Percentiles rank a stretch among this genome's conserved stretches.
These are phyloP conservation scores for Ogataea methylovora DNA, from an alignment of 805 yeast species.

Conservation along the genomic window DNA sequence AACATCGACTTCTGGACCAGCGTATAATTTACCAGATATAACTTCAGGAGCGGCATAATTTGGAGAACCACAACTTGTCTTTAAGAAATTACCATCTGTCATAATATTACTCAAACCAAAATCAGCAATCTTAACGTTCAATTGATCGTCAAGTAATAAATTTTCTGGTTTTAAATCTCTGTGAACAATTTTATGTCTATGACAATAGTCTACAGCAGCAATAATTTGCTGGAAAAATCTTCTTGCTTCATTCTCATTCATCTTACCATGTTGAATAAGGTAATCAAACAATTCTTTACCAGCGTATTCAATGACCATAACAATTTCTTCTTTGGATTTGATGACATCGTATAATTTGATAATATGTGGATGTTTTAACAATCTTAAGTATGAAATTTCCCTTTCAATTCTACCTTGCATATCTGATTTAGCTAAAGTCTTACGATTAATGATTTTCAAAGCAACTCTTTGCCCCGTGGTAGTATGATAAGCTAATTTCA, in stretches of 20 bases:
- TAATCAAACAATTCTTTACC: conserved; percentile 95
- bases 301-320: conserved; percentile 96
- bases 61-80: conserved; percentile 94
- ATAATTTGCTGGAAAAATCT: conserved; percentile 94
- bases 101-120: conserved; percentile 90
- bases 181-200: conserved; percentile 92
- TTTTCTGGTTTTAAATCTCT: conserved; percentile 96
- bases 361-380: conserved; percentile 92
- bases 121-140: conserved; percentile 93
- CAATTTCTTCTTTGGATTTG: conserved; percentile 89
- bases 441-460: conserved; percentile 83
- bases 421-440: conserved; percentile 87
- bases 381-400: conserved; percentile 81
- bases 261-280: conserved; percentile 87
- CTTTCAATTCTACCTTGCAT: conserved; percentile 97
- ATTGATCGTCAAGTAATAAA: conserved; percentile 76
- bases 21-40: conserved; percentile 87
- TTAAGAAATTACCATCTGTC: conserved; percentile 95
- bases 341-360: conserved; percentile 93
- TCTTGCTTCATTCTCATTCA: conserved; percentile 88
- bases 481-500: conserved; percentile 81
- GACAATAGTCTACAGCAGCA: conserved; percentile 95
- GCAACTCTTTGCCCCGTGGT: conserved; percentile 93
- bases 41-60: conserved; percentile 98
- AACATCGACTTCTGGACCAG: conserved; percentile 97